Evolutionary conservation across 2,329 filamentous ascomycete species (phyloP), one percentile per base, ranked within the genome.

Genomic region (Hypoxylon sp.): DNA sequence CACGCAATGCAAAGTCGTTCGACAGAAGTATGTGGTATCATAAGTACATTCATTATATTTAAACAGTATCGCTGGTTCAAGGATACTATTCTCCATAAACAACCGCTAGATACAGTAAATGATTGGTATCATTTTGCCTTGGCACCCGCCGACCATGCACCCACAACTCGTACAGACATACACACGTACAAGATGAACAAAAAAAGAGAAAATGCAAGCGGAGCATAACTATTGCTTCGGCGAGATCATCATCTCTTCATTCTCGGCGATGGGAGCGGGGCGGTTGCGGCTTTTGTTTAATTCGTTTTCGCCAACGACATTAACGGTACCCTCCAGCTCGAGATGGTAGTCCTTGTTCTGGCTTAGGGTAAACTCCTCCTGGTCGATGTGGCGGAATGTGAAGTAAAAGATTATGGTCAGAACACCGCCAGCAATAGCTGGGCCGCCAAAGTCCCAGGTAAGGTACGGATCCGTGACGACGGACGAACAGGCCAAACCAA

Each of bases 401-500:
- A 83, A 82, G 72, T 81, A 85, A 73, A 86, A 86, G 55, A 81
- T 33, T 17, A 84, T 75, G 14, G 82, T 81, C 10, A 83, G 72
- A 35, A 85, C 71, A 46, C 75, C 80, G 60, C 84, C 84, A 14
- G 81, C 75, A 47, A 86, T 85, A 35, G 84, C 82, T 9, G 81
- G 79, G 35, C 81, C 84, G 44, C 81, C 83, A 70, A 86, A 85
- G 70, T 82, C 83, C 84, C 83, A 85, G 5, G 82, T 82, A 39
- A 87, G 75, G 68, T 83, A 80, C 5, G 85, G 84, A 72, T 87
- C 85, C 0, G 78, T 79, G 63, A 87, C 80, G 44, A 84, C 80
- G 3, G 81, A 80, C 19, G 84, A 82, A 72, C 80, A 78, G 44
- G 81, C 81, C 46, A 86, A 73, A 66, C 82, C 81, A 68, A 86